Base-by-base conservation (phyloP, 1,284 basidiomycete species). In the Naganishia albida region DNA sequence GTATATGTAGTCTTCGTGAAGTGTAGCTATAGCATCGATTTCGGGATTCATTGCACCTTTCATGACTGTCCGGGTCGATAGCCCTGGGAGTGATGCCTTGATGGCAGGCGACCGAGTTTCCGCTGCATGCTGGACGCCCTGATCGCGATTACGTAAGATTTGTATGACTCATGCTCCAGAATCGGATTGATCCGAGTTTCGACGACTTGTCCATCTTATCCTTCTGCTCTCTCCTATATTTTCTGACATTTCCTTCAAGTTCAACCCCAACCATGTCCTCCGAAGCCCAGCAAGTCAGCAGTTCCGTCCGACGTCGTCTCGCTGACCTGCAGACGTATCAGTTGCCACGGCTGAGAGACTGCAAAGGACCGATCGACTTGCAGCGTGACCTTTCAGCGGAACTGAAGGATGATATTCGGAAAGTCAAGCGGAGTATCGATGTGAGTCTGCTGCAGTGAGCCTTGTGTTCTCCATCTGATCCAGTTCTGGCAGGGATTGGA, bases 301-400 rank as follows among this genome's bases (percentile, higher is more conserved):
- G 25, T 16, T 20, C 81, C 2, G 76, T 87, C 2, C 80, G 83
- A 51, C 80, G 89, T 43, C 83, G 85, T 6, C 80, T 85, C 67
- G 82, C 78, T 6, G 89, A 92, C 75, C 75, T 94, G 7, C 72
- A 80, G 4, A 81, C 85, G 10, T 86, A 86, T 71, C 89, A 91
- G 75, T 83, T 95, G 43, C 88, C 90, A 0, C 85, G 89, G 6
- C 80, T 94, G 55, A 81, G 82, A 8, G 74, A 80, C 53, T 92
- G 88, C 74, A 80, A 76, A 13, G 89, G 88, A 0, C 86, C 90
- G 1, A 77, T 89, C 6, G 74, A 82, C 0, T 73, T 85, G 6
- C 90, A 93, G 70, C 87, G 90, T 72, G 84, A 85, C 57, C 82
- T 89, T 59, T 85, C 86, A 0, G 85, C 85, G 2, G 90, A 91